Percentiles rank a stretch among this genome's conserved stretches.
Conservation (phyloP, 495 filamentous ascomycete genomes). For the Penicillium macrosclerotiorum region DNA sequence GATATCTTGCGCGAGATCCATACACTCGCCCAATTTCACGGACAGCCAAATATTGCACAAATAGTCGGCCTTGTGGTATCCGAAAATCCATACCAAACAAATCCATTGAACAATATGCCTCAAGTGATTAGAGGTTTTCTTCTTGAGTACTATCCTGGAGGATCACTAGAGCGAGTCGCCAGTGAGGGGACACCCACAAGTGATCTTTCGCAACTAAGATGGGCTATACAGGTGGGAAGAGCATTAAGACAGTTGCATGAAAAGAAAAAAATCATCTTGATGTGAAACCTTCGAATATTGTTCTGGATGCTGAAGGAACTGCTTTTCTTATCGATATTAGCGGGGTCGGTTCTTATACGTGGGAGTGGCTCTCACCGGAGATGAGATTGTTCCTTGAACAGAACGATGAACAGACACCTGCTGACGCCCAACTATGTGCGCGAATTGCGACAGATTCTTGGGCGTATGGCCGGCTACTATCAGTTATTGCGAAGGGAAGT, state of each 20-base stretch:
- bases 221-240: slow-evolving; percentile 13
- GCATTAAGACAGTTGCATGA: slow-evolving; percentile 10
- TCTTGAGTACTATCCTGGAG: slow-evolving; percentile 18
- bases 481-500: slow-evolving; percentile 8
- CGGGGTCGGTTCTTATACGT: slow-evolving; percentile 15
- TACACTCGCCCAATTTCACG: slow-evolving; percentile 13
- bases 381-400: slow-evolving; percentile 13
- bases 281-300: slow-evolving; percentile 24
- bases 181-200: not conserved
- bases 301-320: slow-evolving; percentile 17
- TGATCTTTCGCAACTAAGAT: slow-evolving; percentile 11
- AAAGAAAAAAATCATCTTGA: slow-evolving; percentile 16
- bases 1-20: slow-evolving; percentile 14
- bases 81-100: slow-evolving; percentile 15
- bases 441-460: slow-evolving; percentile 17
- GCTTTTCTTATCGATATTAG: slow-evolving; percentile 22
- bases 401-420: slow-evolving; percentile 4
- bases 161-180: slow-evolving; percentile 14
- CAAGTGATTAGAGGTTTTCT: slow-evolving; percentile 16
- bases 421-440: slow-evolving; percentile 4
- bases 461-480: slow-evolving; percentile 22
- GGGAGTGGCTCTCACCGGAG: slow-evolving; percentile 20
- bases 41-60: slow-evolving; percentile 16
- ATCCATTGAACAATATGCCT: not conserved
- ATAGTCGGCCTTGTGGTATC: slow-evolving; percentile 17